Evolutionary conservation across 78 protist species (phyloP).

Genomic region (Dictyostelium brefeldianum): DNA sequence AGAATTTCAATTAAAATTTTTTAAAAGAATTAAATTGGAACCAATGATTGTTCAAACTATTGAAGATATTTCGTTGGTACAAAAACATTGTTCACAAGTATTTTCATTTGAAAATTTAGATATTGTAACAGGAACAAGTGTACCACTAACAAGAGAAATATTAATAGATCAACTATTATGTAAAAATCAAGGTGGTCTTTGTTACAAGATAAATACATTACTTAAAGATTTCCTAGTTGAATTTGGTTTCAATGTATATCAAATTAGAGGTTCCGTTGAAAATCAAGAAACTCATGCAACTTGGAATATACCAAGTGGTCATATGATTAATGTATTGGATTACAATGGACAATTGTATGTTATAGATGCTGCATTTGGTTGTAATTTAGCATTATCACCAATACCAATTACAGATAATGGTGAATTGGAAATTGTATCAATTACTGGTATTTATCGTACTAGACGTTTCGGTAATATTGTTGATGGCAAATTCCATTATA

Average conservation of each 20-base stretch:
- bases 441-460: background rate
- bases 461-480: background rate
- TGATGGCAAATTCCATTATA: background rate
- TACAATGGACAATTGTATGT: background rate
- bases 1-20: constrained; percentile 3
- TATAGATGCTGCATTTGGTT: constrained; percentile 51
- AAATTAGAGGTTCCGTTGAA: background rate
- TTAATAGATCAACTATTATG: constrained; percentile 18
- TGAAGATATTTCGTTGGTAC: constrained; percentile 18
- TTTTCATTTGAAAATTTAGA: constrained; percentile 57
- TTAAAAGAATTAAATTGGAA: background rate
- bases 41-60: background rate
- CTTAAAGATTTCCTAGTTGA: constrained; percentile 29
- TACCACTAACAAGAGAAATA: constrained; percentile 13
- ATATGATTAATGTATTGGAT: background rate
- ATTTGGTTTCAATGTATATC: constrained; percentile 6
- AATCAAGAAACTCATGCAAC: background rate
- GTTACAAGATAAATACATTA: constrained; percentile 41
- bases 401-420: background rate
- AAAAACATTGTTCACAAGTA: background rate
- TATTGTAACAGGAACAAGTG: background rate
- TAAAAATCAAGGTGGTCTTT: constrained; percentile 23
- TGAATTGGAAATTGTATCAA: background rate
- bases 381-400: constrained; percentile 26
- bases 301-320: constrained; percentile 29